Conservation (phyloP, 1,284 basidiomycete species). For the Ganoderma boninense region DNA sequence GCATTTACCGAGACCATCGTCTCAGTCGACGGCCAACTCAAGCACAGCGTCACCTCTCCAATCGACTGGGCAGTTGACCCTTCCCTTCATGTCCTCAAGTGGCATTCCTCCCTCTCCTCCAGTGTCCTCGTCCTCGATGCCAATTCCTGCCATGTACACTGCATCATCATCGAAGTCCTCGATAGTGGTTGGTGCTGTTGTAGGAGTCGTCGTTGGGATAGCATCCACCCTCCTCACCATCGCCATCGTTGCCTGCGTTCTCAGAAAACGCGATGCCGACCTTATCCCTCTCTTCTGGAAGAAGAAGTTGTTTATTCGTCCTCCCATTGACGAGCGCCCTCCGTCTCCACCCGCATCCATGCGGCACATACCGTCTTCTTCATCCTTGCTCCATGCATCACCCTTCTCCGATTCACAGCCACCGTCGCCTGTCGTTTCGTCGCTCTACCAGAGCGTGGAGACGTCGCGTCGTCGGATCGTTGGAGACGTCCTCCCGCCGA, state of each 20-base stretch:
- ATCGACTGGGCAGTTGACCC: neutral
- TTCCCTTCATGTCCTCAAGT: neutral
- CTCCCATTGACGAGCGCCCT: neutral
- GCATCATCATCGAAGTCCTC: constrained; percentile 5
- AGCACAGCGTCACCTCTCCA: constrained; percentile 9
- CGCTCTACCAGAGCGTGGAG: constrained; percentile 2
- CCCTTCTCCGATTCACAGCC: neutral
- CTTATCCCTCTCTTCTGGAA: neutral
- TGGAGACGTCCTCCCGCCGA: neutral
- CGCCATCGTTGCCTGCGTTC: neutral
- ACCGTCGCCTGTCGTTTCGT: neutral
- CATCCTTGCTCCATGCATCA: neutral
- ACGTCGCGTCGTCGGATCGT: neutral
- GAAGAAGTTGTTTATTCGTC: neutral
- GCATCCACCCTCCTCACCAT: constrained; percentile 5
- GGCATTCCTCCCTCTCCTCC: neutral
- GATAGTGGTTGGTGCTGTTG: constrained; percentile 4
- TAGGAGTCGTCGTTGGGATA: constrained; percentile 14
- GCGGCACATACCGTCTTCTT: neutral
- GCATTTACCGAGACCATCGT: neutral
- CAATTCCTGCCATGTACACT: neutral
- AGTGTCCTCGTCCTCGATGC: neutral
- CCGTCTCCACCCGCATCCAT: constrained; percentile 4
- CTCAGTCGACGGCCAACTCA: constrained; percentile 22
- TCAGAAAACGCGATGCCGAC: constrained; percentile 2